Conservation (phyloP, 2,329 filamentous ascomycete genomes). For the Aspergillus persii region DNA sequence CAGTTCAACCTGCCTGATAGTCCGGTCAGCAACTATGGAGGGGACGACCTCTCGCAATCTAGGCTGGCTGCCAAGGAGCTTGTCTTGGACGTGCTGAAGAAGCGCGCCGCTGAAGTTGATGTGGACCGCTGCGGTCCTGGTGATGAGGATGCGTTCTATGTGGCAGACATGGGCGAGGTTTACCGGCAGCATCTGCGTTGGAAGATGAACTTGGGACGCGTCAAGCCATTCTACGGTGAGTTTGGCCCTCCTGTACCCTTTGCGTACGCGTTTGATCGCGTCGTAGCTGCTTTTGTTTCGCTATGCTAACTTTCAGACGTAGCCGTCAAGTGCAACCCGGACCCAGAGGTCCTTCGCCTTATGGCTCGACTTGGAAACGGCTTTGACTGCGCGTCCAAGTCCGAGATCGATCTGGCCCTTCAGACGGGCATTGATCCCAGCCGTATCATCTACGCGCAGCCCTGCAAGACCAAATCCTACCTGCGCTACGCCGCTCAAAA, state of each 20-base stretch:
- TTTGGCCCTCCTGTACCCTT: conserved; percentile 7
- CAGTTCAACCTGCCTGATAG: conserved; percentile 18
- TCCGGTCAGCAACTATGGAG: conserved; percentile 44
- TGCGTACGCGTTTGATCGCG: background rate
- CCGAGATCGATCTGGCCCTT: conserved; percentile 91
- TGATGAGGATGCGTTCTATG: conserved; percentile 97
- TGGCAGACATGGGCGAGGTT: conserved; percentile 95
- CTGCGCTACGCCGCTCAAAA: conserved; percentile 81
- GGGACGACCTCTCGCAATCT: conserved; percentile 42
- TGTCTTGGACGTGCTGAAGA: conserved; percentile 82
- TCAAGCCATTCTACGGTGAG: conserved; percentile 95
- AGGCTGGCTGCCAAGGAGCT: conserved; percentile 66
- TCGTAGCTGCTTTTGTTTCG: background rate
- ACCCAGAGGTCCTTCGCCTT: conserved; percentile 82
- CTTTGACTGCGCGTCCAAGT: conserved; percentile 97
- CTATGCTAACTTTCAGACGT: conserved; percentile 4
- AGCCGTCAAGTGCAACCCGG: conserved; percentile 99
- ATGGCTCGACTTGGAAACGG: conserved; percentile 85
- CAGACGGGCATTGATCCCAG: conserved; percentile 77
- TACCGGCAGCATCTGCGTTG: conserved; percentile 98
- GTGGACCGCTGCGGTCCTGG: conserved; percentile 84
- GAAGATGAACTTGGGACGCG: conserved; percentile 88
- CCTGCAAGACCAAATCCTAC: conserved; percentile 99
- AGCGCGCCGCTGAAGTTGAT: conserved; percentile 79
- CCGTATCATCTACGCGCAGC: conserved; percentile 98